Evolutionary conservation across 2,329 filamentous ascomycete genomes (phyloP).

Genomic region (Cladosporium cucumerinum): DNA sequence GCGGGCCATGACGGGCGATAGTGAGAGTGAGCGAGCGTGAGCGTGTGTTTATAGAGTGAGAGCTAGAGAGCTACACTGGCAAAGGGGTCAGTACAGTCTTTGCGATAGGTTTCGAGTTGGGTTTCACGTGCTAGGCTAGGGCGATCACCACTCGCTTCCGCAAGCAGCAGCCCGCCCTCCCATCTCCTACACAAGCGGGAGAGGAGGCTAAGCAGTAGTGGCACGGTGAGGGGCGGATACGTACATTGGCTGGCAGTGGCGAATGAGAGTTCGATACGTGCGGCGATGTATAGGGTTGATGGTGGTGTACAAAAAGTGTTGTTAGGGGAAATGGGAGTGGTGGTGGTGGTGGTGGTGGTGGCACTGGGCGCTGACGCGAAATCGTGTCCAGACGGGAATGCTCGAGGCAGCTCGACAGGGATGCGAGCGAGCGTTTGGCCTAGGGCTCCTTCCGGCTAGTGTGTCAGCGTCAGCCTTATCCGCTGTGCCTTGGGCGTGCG

Average conservation of each 20-base stretch:
- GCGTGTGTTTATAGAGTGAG: slow-evolving; percentile 1
- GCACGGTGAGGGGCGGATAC: slow-evolving; percentile 2
- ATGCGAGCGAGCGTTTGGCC: slow-evolving; percentile 4
- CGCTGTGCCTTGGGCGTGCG: background rate
- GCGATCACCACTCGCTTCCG: background rate
- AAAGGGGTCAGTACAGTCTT: slow-evolving; percentile 1
- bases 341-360: background rate
- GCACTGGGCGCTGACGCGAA: slow-evolving; percentile 1
- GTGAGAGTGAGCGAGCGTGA: slow-evolving; percentile 1
- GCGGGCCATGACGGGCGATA: slow-evolving; percentile 44
- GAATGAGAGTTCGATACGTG: background rate
- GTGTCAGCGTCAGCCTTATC: slow-evolving; percentile 5
- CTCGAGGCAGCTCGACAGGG: background rate
- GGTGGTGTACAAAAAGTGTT: background rate
- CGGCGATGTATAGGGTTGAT: background rate
- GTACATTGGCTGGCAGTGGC: background rate
- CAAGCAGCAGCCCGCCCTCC: background rate
- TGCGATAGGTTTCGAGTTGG: background rate
- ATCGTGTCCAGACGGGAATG: slow-evolving; percentile 1
- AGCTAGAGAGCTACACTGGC: background rate
- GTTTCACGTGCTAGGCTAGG: slow-evolving; percentile 11
- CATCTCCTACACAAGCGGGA: background rate
- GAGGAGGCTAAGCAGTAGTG: too few species aligned
- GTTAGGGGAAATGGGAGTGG: background rate
- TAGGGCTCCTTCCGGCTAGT: slow-evolving; percentile 1